Base-by-base conservation (phyloP, 2,329 filamentous ascomycete species). In the Didymosphaeria variabile region DNA sequence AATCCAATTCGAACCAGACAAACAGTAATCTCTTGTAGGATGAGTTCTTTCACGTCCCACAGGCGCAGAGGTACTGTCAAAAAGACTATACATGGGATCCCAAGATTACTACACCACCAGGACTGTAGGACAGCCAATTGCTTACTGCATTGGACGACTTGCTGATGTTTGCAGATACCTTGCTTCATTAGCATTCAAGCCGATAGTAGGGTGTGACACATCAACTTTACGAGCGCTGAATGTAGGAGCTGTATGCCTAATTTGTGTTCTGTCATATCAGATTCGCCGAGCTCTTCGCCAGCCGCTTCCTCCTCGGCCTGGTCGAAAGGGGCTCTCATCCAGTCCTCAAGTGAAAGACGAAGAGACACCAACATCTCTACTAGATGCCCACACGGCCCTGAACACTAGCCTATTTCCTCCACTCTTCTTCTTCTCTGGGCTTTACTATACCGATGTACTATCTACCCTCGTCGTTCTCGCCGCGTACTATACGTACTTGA, bases 51-150 rank as follows among this genome's bases (percentile, higher is more conserved):
- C 92, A 99, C 76, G 90, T 97, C 23, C 92, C 93, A 0, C 95
- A 99, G 79, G 93, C 93, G 0, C 92, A 97, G 71, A 88, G 87
- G 32, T 99, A 97, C 77, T 97, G 94, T 77, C 77, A 86, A 44
- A 89, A 90, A 12, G 85, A 86, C 57, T 75, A 78, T 13, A 84
- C 92, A 58, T 99, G 95, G 95, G 94, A 99, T 78, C 90, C 94
- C 61, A 99, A 98, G 77, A 95, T 99, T 74, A 99, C 95, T 0
- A 99, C 95, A 1, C 95, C 95, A 0, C 94, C 95, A 0, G 95
- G 94, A 36, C 81, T 99, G 71, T 83, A 80, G 53, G 73, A 77
- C 76, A 2, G 21, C 10, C 78, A 77, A 17, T 80, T 9, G 78
- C 77, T 19, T 79, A 88, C 0, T 19, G 82, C 75, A 79, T n/a